Evolutionary conservation across 345 rosid genomes (phyloP), one percentile per base, ranked within the genome.

Genomic region (Bruguiera sexangula): DNA sequence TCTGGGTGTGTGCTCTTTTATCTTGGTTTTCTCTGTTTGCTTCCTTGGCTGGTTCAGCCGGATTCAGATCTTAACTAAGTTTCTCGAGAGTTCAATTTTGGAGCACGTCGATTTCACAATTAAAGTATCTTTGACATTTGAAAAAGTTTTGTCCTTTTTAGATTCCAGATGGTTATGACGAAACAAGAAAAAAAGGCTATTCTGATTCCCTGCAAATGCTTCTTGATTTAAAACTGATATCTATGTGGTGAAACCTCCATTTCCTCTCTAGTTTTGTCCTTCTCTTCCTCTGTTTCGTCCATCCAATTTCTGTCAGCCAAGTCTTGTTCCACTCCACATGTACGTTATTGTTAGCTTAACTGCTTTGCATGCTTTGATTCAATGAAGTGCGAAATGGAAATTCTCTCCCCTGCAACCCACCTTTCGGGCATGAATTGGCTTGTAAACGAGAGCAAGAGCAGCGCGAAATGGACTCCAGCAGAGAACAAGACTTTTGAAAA

Each of bases 141-240:
- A 39, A 61, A 69, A 85, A 73, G 80, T 72, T 64, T 76, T 71
- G 80, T 67, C 71, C 84, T 85, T 87, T 78, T 30, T 59, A 81
- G 88, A 88, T 88, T 88, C 92, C 84, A 69, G 63, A 56, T 48
- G 78, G 27, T 66, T 54, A 62, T 79, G 83, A 71, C 82, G 74
- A 53, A 37, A 60, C 67, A 7, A 34, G 8, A 34, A 34, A 34
- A 73, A 78, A 79, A 81, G 69, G 76, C 67, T 78, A 82, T 88
- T 88, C 85, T 81, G 85, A 88, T 88, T 85, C 92, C 70, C 68
- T 68, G 56, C 76, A 75, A 82, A 83, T 81, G 83, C 78, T 66
- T 66, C 73, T 61, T 78, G 85, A 86, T 83, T 80, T 83, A 80
- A 82, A 85, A 48, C 76, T 78, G 79, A 78, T 76, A 74, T 75